Base-by-base conservation (phyloP, 1,139 yeast genomes). In the Scheffersomyces stambukii region DNA sequence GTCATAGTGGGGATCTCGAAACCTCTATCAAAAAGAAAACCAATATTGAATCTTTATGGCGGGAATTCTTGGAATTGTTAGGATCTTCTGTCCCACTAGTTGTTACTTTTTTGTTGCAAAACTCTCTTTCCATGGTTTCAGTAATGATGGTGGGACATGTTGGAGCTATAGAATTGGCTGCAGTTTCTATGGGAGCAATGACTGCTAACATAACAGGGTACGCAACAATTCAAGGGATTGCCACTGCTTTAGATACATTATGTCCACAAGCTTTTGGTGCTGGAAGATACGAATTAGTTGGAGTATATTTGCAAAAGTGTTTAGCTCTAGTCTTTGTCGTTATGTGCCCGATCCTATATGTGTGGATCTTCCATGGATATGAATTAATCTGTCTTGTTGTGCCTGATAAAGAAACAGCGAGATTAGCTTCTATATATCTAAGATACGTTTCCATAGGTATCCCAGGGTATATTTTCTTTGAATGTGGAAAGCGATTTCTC, bases 381-480 rank as follows among this genome's bases (percentile, higher is more conserved):
- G 42, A 44, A 20, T 40, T 67, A 28, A 59, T 66, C 24, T 48
- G 59, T 26, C 44, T 64, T 8, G 43, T 65, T 24, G 49, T 66
- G 8, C 71, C 73, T 1, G 73, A 67, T 40, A 56, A 62, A 30
- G 68, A 60, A 21, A 69, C 76, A 9, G 79, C 79, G 0, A 50
- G 49, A 27, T 56, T 67, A 24, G 70, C 80, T 1, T 73, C 77
- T 0, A 63, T 56, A n/a, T 75, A 75, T 42, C 56, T 75, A 32
- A 59, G 60, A 38, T 64, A 60, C 35, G 62, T 72, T 21, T 61
- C 73, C 3, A 68, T 73, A 15, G 80, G 80, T 26, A 68, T 73
- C 10, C 81, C 81, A 2, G 80, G 84, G 0, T 81, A 74, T 47
- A 75, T 81, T 18, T 43, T 81, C 7, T 82, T 81, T 42, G 93